Base-by-base conservation (phyloP, 2,329 filamentous ascomycete genomes). In the Xylaria sp. region DNA sequence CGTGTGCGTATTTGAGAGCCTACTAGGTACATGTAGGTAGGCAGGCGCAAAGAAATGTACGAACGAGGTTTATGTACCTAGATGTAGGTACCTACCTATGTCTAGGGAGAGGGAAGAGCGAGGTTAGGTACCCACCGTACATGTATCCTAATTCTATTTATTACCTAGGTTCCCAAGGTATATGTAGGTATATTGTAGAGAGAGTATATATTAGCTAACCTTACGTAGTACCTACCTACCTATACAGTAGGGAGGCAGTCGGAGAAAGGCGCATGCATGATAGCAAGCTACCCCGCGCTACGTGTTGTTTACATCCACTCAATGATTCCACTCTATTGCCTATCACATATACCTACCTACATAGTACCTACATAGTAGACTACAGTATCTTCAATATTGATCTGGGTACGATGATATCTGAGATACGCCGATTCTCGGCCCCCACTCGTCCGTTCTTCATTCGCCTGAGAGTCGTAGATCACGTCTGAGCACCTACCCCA, bases 201-300 rank as follows among this genome's bases (percentile, higher is more conserved):
- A n/a, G n/a, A n/a, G n/a, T 29, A 29, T 29, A 6, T 29, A 29
- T 29, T 35, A n/a, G 8, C 32, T 35, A 35, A 9, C 5, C 10
- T 10, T 35, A 35, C 32, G 10, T 10, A 1, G 32, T 35, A 35
- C 32, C 8, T 35, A 10, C 10, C 8, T 18, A 37, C 35, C 12
- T 37, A 37, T n/a, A n/a, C n/a, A 12, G 35, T 37, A 37, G 35
- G 6, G 4, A 21, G 16, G 40, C n/a, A 18, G 6, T 44, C 16
- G 18, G 6, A 4, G 25, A 51, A 16, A 51, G 25, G 48, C 18
- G 48, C 27, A n/a, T 53, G 50, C 25, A 32, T 29, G 25, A 6
- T 51, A 50, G 42, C 44, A 59, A 65, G 42, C 44, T 65, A 65
- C 63, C 63, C 63, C 63, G 63, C 63, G 63, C 63, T 51, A 48